Percentiles rank a stretch among this genome's conserved stretches.
Evolutionary conservation across 495 filamentous ascomycete species (phyloP).

Genomic region (Achaetomiella virescens): DNA sequence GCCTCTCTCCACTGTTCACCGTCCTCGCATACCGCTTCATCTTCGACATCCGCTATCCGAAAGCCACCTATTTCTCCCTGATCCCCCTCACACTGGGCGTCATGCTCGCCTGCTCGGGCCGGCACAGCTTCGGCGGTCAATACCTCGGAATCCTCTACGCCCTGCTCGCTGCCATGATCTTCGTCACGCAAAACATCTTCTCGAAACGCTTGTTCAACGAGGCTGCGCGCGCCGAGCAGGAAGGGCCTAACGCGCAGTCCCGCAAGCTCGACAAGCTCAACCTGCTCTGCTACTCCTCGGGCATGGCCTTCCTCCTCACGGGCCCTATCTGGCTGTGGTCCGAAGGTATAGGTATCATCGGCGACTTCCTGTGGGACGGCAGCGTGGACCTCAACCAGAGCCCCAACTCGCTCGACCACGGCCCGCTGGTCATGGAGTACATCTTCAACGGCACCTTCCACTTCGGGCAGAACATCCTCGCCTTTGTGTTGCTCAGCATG

Average conservation of each 20-base stretch:
- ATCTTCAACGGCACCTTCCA: constrained; percentile 96
- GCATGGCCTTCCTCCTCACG: constrained; percentile 82
- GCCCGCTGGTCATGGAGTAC: constrained; percentile 72
- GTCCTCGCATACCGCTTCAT: constrained; percentile 87
- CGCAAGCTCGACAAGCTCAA: constrained; percentile 95
- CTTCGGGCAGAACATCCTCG: constrained; percentile 92
- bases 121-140: constrained; percentile 66
- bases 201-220: constrained; percentile 99
- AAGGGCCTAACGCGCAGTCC: constrained; percentile 44
- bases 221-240: constrained; percentile 70
- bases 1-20: constrained; percentile 94
- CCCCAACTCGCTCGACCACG: constrained; percentile 71
- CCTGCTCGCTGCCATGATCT: constrained; percentile 80
- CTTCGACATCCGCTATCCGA: constrained; percentile 81
- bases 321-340: constrained; percentile 90
- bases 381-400: constrained; percentile 52
- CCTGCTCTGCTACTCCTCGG: constrained; percentile 91
- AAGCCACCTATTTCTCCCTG: constrained; percentile 85
- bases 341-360: constrained; percentile 71
- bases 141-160: constrained; percentile 83
- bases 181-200: constrained; percentile 98
- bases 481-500: constrained; percentile 84
- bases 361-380: constrained; percentile 66
- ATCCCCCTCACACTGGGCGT: constrained; percentile 88
- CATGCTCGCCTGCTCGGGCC: constrained; percentile 88